phyloP scores from a whole-genome alignment of 305 asterid species.

The Ajuga reptans region DNA sequence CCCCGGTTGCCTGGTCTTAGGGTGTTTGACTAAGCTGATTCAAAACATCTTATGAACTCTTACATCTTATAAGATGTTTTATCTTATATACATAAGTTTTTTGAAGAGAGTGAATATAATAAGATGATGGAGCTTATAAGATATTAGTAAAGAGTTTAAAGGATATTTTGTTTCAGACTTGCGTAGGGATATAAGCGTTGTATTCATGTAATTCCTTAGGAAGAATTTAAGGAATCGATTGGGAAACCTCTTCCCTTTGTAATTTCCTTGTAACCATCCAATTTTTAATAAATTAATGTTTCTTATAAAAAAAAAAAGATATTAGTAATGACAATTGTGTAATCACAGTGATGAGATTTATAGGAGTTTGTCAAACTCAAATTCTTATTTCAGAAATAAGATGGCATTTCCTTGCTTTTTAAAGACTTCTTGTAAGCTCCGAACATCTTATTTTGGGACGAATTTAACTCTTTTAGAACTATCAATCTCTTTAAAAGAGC shows the following conservation, averaged over 20 bases:
- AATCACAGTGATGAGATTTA: neutral
- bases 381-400: no score
- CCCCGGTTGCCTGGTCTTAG: conserved; percentile 14
- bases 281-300: no score
- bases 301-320: no score
- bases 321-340: neutral
- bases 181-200: no score
- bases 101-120: neutral
- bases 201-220: no score
- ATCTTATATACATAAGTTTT: no score
- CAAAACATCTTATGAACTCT: neutral
- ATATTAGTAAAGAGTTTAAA: no score
- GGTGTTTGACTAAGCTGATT: neutral
- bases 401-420: no score
- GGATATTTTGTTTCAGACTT: no score
- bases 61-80: neutral
- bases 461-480: neutral
- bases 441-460: neutral
- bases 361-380: neutral
- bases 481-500: neutral
- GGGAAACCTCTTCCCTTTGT: no score
- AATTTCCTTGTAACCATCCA: no score
- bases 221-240: no score
- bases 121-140: neutral
- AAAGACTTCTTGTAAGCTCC: neutral